Evolutionary conservation across 495 filamentous ascomycete genomes (phyloP).

Genomic region (Geoglossum glabrum): DNA sequence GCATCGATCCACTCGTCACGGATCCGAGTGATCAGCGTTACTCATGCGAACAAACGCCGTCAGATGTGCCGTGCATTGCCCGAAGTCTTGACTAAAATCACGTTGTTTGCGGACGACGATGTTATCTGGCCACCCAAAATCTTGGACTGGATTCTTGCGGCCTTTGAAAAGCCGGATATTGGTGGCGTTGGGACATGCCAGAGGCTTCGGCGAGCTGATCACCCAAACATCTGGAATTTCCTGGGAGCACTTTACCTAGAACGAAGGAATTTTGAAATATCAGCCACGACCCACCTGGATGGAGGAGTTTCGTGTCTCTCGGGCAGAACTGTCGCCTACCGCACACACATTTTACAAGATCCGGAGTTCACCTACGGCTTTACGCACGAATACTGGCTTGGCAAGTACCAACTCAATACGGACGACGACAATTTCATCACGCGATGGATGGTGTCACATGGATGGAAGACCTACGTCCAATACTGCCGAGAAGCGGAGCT

Average conservation of each 20-base stretch:
- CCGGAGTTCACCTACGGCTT: conserved; percentile 52
- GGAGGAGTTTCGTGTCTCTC: conserved; percentile 79
- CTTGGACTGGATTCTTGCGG: conserved; percentile 65
- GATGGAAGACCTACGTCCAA: conserved; percentile 62
- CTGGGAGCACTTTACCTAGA: conserved; percentile 68
- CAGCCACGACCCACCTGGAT: conserved; percentile 66
- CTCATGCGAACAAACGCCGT: conserved; percentile 58
- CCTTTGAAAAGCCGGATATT: conserved; percentile 56
- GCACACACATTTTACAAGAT: conserved; percentile 59
- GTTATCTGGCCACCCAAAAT: conserved; percentile 63
- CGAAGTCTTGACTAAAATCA: conserved; percentile 51
- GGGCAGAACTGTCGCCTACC: conserved; percentile 67
- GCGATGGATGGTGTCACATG: conserved; percentile 54
- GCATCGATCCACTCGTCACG: conserved; percentile 21
- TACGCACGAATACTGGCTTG: conserved; percentile 49
- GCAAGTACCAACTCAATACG: conserved; percentile 51
- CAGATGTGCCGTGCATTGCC: conserved; percentile 70
- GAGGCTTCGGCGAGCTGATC: conserved; percentile 43
- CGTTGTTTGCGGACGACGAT: conserved; percentile 72
- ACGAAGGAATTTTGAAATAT: conserved; percentile 74
- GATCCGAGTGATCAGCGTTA: conserved; percentile 31
- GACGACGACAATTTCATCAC: conserved; percentile 79
- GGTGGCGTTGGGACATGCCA: conserved; percentile 75
- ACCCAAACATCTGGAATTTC: conserved; percentile 48
- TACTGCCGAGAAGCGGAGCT: conserved; percentile 54